A percentile compares a stretch with the other conserved stretches of the same genome.
Conservation (phyloP, 495 filamentous ascomycete species). For the Daldinia caldariorum region DNA sequence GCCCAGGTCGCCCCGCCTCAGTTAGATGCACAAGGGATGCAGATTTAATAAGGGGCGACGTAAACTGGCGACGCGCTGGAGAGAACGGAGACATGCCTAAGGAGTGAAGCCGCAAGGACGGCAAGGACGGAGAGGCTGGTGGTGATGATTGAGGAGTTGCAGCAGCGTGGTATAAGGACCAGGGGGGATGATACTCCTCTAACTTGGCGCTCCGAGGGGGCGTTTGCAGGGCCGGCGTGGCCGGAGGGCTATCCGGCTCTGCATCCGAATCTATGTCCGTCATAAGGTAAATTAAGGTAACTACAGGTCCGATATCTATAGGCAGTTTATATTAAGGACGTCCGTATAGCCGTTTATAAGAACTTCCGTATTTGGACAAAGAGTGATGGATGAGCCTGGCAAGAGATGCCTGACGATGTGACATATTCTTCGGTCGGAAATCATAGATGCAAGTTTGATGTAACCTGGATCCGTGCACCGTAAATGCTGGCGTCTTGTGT, state of each 20-base stretch:
- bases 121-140: conserved; percentile 45
- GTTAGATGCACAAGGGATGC: conserved; percentile 36
- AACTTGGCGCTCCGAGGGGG: conserved; percentile 29
- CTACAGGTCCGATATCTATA: conserved; percentile 8
- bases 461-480: conserved; percentile 21
- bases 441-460: conserved; percentile 5
- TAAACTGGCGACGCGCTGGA: conserved; percentile 45
- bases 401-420: conserved; percentile 24
- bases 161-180: conserved; percentile 26
- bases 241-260: conserved; percentile 35
- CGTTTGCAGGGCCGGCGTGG: conserved; percentile 34
- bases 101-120: conserved; percentile 48
- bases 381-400: conserved; percentile 21
- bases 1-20: conserved; percentile 21
- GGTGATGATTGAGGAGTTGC: conserved; percentile 38
- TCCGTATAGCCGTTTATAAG: no score
- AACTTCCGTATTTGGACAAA: conserved; percentile 31
- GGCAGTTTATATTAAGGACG: conserved; percentile 13
- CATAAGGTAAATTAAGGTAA: conserved; percentile 25
- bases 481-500: background rate
- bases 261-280: conserved; percentile 32
- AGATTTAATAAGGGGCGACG: conserved; percentile 39
- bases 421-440: conserved; percentile 5
- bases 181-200: conserved; percentile 17
- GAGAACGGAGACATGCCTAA: conserved; percentile 52